Evolutionary conservation across 805 yeast genomes (phyloP).

Genomic region (Candida silvatica): DNA sequence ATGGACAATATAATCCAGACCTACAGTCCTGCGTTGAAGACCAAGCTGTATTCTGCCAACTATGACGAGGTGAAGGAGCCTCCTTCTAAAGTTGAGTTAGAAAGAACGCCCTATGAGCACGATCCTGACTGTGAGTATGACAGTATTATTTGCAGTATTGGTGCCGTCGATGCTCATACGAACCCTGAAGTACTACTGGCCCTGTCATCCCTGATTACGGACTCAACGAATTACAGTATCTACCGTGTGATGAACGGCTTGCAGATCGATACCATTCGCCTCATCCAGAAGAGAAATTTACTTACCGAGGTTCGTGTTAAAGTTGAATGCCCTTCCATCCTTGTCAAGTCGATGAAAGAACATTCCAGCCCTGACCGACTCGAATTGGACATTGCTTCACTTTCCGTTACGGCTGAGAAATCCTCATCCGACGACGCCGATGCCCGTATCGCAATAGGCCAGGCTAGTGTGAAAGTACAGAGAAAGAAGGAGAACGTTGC

Average conservation of each 20-base stretch:
- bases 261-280: constrained; percentile 49
- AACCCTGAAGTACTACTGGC: constrained; percentile 29
- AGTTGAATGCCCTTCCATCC: constrained; percentile 37
- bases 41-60: constrained; percentile 7
- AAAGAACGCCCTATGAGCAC: too few species aligned
- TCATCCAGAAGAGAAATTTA: constrained; percentile 20
- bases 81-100: too few species aligned
- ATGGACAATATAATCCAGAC: constrained; percentile 32
- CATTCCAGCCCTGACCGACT: constrained; percentile 16
- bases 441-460: constrained; percentile 5
- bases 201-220: constrained; percentile 24
- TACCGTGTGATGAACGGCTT: constrained; percentile 52
- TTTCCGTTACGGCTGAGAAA: constrained; percentile 26
- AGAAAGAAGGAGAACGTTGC: constrained; percentile 8
- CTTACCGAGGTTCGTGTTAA: constrained; percentile 21
- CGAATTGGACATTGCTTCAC: constrained; percentile 25
- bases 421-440: constrained; percentile 6
- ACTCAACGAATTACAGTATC: constrained; percentile 31
- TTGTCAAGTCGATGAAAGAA: constrained; percentile 13
- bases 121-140: constrained; percentile 42
- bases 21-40: constrained; percentile 18
- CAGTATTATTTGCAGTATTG: constrained; percentile 46
- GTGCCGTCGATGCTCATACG: constrained; percentile 35
- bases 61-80: constrained; percentile 4
- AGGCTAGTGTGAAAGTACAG: constrained; percentile 8